Percentiles rank a stretch among this genome's conserved stretches.
phyloP scores from a whole-genome alignment of 2,329 filamentous ascomycete species.

The Colletotrichum lindemuthianum region DNA sequence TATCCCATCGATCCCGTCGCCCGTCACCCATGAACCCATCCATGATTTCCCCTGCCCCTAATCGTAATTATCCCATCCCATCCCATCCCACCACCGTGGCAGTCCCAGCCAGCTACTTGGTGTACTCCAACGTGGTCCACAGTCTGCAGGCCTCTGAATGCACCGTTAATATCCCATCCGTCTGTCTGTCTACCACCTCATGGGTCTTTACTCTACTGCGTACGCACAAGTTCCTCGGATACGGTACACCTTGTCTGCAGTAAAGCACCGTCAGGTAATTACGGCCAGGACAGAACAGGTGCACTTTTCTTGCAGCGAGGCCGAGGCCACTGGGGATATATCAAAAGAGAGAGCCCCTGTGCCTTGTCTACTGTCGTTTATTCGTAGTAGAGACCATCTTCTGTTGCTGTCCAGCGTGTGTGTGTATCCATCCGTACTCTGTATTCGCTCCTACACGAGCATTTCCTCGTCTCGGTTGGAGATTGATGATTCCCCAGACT shows the following conservation, averaged over 20 bases:
- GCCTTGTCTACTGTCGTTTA: background rate
- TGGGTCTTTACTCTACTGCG: too few species aligned
- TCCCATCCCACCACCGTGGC: slow-evolving; percentile 9
- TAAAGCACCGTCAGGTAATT: too few species aligned
- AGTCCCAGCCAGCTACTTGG: slow-evolving; percentile 21
- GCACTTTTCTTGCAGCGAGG: background rate
- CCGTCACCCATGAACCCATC: background rate
- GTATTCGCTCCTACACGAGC: background rate
- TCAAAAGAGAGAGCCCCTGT: slow-evolving; percentile 34
- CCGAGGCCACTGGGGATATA: slow-evolving; percentile 29
- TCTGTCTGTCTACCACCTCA: too few species aligned
- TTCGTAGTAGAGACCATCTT: slow-evolving; percentile 6
- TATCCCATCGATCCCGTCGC: slow-evolving; percentile 1
- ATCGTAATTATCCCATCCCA: slow-evolving; percentile 25
- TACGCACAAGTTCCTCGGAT: background rate
- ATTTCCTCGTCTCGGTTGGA: slow-evolving; percentile 25
- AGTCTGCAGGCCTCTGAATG: slow-evolving; percentile 15
- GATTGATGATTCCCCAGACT: slow-evolving; percentile 25
- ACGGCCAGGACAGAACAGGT: background rate
- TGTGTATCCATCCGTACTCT: background rate
- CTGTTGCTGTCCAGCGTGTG: slow-evolving; percentile 10
- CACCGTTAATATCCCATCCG: slow-evolving; percentile 14
- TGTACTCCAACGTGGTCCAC: too few species aligned
- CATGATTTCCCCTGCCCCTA: slow-evolving; percentile 6
- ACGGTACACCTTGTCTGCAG: background rate